Conservation (phyloP, 192 early-diverging fungal species). For the Entophlyctis helioformis region DNA sequence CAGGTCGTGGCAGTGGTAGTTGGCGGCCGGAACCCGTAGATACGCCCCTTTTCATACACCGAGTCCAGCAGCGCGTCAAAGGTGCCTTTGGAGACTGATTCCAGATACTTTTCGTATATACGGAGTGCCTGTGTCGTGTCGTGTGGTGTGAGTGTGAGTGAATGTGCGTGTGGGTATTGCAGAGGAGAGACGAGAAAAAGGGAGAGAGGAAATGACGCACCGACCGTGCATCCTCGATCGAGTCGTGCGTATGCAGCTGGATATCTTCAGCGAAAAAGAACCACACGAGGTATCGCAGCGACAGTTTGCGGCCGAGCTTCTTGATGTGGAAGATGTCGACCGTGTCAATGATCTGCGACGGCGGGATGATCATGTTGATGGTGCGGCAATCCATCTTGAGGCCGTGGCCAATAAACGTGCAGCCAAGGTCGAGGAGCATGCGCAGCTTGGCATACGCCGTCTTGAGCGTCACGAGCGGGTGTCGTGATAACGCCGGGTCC, state of each 20-base stretch:
- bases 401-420: conserved; percentile 90
- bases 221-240: conserved; percentile 95
- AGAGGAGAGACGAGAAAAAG: too few species aligned
- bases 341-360: conserved; percentile 81
- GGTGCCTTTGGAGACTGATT: too few species aligned
- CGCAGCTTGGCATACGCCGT: conserved; percentile 87
- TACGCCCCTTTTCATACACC: too few species aligned
- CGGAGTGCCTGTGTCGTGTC: too few species aligned
- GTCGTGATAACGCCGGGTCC: conserved; percentile 52
- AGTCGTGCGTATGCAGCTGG: conserved; percentile 82
- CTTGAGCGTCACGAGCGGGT: conserved; percentile 81
- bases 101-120: too few species aligned
- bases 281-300: conserved; percentile 87
- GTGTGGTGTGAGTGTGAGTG: too few species aligned
- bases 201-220: too few species aligned
- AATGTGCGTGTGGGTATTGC: too few species aligned
- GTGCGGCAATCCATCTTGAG: conserved; percentile 91
- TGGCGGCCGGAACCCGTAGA: too few species aligned
- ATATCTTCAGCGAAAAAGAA: conserved; percentile 69
- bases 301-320: conserved; percentile 61
- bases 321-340: conserved; percentile 84
- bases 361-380: conserved; percentile 82
- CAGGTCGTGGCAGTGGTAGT: too few species aligned
- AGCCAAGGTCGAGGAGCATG: conserved; percentile 77
- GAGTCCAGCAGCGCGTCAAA: too few species aligned